phyloP scores from a whole-genome alignment of 768 basidiomycete species.

The Lentinula raphanica region DNA sequence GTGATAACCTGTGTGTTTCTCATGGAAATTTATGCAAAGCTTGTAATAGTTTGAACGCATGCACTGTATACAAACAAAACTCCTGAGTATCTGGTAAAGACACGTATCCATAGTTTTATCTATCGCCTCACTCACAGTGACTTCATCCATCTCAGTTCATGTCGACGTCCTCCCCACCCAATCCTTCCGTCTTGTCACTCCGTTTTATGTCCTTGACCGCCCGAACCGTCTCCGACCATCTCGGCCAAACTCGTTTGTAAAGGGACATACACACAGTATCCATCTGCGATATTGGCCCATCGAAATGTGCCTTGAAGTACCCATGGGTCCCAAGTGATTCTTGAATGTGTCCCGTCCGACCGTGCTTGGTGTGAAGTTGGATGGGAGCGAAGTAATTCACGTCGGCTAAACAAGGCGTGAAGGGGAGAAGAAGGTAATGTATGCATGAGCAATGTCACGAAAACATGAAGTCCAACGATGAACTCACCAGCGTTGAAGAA shows the following conservation, averaged over 20 bases:
- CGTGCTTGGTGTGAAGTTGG: constrained; percentile 88
- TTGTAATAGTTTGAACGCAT: no score
- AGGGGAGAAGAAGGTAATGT: not conserved
- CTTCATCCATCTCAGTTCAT: not conserved
- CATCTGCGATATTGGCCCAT: constrained; percentile 92
- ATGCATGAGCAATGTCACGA: not conserved
- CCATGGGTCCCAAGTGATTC: constrained; percentile 96
- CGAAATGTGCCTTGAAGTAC: constrained; percentile 95
- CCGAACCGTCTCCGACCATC: constrained; percentile 75
- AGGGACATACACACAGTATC: constrained; percentile 94
- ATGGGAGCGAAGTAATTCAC: constrained; percentile 91
- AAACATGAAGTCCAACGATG: constrained; percentile 7
- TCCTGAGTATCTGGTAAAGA: not conserved
- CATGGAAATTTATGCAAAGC: no score
- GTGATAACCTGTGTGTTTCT: no score
- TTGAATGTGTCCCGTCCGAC: constrained; percentile 81
- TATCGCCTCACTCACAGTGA: not conserved
- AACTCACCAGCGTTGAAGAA: constrained; percentile 85
- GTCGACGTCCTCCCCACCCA: not conserved
- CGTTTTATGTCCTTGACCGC: constrained; percentile 34
- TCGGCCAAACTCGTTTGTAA: constrained; percentile 93
- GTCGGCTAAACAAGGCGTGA: constrained; percentile 49
- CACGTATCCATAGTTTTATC: not conserved
- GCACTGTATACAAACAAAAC: no score
- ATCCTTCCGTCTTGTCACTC: not conserved